Evolutionary conservation across 1,284 basidiomycete species (phyloP).

Genomic region (Cerioporus squamosus): DNA sequence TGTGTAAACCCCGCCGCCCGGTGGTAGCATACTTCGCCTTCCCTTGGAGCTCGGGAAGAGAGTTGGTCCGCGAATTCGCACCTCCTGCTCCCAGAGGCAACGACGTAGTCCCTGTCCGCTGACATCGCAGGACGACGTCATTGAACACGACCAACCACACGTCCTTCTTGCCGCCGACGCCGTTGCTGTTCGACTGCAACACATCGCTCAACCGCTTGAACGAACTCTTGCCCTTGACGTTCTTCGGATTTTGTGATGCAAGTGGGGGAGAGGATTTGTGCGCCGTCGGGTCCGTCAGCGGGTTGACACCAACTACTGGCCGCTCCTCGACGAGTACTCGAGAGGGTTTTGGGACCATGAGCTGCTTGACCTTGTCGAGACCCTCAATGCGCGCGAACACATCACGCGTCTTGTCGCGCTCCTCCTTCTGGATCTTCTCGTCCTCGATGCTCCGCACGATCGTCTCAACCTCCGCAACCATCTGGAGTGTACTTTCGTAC

Average conservation of each 20-base stretch:
- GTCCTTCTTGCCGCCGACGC: conserved; percentile 80
- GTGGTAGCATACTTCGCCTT: conserved; percentile 82
- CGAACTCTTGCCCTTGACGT: conserved; percentile 78
- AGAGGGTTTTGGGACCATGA: conserved; percentile 89
- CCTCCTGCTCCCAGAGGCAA: conserved; percentile 76
- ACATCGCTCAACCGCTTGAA: conserved; percentile 87
- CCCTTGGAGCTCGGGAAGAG: conserved; percentile 78
- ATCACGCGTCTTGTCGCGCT: conserved; percentile 92
- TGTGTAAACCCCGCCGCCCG: conserved; percentile 70
- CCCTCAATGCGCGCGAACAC: conserved; percentile 96
- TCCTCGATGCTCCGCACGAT: conserved; percentile 97
- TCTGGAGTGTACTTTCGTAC: conserved; percentile 93
- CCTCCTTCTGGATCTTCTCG: conserved; percentile 95
- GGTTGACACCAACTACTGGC: conserved; percentile 38
- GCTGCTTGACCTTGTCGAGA: conserved; percentile 84
- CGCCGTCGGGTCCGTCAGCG: conserved; percentile 19
- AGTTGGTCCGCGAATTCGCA: conserved; percentile 69
- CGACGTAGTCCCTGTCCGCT: conserved; percentile 87
- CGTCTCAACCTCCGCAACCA: conserved; percentile 96
- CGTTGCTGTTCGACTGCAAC: conserved; percentile 53
- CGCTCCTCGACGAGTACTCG: conserved; percentile 88
- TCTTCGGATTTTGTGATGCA: conserved; percentile 53
- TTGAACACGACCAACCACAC: conserved; percentile 95
- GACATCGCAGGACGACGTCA: conserved; percentile 92
- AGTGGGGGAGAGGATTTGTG: conserved; percentile 43